Evolutionary conservation across 352 stramenopile species (phyloP).

Genomic region (Sclerospora graminicola): DNA sequence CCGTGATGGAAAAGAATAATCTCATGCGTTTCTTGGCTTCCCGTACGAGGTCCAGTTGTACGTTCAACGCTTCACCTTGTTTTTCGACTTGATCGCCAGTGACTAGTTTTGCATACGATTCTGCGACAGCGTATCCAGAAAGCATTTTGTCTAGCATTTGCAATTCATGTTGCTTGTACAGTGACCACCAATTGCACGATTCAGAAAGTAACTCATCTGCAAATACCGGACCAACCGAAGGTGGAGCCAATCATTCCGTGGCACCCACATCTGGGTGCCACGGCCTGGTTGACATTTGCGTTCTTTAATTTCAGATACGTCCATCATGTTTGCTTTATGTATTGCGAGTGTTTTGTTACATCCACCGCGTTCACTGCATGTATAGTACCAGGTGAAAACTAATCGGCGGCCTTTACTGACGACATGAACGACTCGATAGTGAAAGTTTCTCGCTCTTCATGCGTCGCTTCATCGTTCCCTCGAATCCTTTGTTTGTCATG

Average conservation of each 20-base stretch:
- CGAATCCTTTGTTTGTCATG: no score
- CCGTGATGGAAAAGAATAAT: constrained; percentile 70
- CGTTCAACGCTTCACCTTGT: neutral
- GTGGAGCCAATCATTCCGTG: constrained; percentile 51
- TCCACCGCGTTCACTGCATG: no score
- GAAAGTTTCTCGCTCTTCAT: no score
- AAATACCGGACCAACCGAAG: constrained; percentile 59
- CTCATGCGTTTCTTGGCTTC: constrained; percentile 72
- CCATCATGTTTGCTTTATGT: no score
- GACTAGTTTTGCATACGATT: constrained; percentile 15
- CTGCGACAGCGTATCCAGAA: constrained; percentile 17
- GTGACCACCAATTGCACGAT: constrained; percentile 67
- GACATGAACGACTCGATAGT: no score
- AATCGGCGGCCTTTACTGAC: no score
- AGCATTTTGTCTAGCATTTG: constrained; percentile 66
- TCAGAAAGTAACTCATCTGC: constrained; percentile 59
- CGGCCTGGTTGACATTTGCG: no score
- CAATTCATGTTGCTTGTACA: constrained; percentile 62
- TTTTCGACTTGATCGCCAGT: neutral
- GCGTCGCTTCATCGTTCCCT: no score
- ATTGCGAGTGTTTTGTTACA: no score
- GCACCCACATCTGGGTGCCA: no score
- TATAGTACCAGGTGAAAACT: no score
- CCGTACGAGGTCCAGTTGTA: constrained; percentile 34
- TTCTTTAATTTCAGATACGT: no score